phyloP scores from a whole-genome alignment of 2,329 filamentous ascomycete species.

The Knoxdaviesia capensis region DNA sequence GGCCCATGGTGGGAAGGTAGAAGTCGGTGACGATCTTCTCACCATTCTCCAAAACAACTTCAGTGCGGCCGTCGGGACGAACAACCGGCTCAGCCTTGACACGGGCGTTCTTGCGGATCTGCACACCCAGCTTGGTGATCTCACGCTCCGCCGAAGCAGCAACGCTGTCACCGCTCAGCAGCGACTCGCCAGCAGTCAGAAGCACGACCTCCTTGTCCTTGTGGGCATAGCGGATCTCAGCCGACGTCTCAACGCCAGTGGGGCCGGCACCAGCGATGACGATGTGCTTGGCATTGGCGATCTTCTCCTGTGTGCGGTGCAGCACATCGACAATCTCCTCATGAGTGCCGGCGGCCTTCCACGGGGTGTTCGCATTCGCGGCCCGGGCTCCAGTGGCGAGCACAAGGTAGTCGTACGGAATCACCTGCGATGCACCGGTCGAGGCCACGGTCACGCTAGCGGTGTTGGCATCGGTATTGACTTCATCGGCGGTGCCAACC shows the following conservation, averaged over 20 bases:
- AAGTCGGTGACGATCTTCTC: constrained; percentile 29
- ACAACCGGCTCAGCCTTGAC: constrained; percentile 16
- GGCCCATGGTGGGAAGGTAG: constrained; percentile 35
- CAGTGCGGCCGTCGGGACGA: constrained; percentile 22
- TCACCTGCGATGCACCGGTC: constrained; percentile 9
- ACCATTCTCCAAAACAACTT: constrained; percentile 24
- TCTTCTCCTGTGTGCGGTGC: constrained; percentile 17
- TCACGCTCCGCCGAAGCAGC: constrained; percentile 22
- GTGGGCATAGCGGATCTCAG: constrained; percentile 31
- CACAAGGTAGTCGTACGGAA: constrained; percentile 35
- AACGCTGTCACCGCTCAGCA: constrained; percentile 23
- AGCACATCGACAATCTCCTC: constrained; percentile 21
- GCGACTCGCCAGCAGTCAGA: constrained; percentile 17
- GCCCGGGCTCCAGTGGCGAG: constrained; percentile 32
- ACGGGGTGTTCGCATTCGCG: constrained; percentile 20
- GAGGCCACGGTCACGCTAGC: constrained; percentile 17
- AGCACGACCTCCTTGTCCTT: constrained; percentile 28
- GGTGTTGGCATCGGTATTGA: constrained; percentile 18
- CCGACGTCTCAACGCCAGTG: constrained; percentile 34
- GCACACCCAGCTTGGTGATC: constrained; percentile 31
- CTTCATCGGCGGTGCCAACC: constrained; percentile 23
- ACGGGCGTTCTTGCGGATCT: constrained; percentile 20
- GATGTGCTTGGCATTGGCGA: constrained; percentile 26
- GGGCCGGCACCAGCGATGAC: constrained; percentile 34
- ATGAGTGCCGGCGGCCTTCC: constrained; percentile 28